A percentile compares a stretch with the other conserved stretches of the same genome.
Evolutionary conservation across 2,329 filamentous ascomycete species (phyloP).

Genomic region (Colletotrichum agaves): DNA sequence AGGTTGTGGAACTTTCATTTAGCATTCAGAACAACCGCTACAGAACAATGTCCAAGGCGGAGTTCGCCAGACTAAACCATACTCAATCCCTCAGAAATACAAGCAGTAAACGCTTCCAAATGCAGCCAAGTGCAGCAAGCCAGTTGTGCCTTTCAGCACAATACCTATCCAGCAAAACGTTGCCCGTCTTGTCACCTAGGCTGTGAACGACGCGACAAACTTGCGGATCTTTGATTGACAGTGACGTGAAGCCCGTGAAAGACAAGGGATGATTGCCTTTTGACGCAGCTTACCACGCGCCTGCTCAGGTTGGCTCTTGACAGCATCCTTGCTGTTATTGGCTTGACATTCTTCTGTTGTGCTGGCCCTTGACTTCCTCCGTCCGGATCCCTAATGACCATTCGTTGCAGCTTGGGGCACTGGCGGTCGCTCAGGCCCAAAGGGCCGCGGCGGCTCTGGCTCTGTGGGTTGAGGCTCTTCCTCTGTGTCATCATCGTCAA

Average conservation of each 20-base stretch:
- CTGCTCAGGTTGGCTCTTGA: background rate
- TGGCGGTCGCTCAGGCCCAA: slow-evolving; percentile 61
- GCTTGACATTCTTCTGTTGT: background rate
- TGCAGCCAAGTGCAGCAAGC: background rate
- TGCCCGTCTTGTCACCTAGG: background rate
- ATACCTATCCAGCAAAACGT: background rate
- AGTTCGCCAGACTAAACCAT: background rate
- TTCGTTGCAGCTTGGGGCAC: slow-evolving; percentile 52
- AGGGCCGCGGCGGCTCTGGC: slow-evolving; percentile 52
- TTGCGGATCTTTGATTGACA: slow-evolving; percentile 23
- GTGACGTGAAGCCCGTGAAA: slow-evolving; percentile 20
- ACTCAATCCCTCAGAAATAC: background rate
- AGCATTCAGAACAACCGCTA: slow-evolving; percentile 28
- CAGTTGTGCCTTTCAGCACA: background rate
- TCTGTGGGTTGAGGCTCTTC: slow-evolving; percentile 56
- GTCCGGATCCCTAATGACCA: slow-evolving; percentile 52
- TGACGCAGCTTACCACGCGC: background rate
- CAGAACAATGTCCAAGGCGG: slow-evolving; percentile 16
- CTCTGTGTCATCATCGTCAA: slow-evolving; percentile 71
- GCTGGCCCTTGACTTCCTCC: slow-evolving; percentile 24
- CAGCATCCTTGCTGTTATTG: background rate
- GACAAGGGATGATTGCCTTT: background rate
- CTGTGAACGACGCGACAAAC: slow-evolving; percentile 11
- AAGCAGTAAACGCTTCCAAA: background rate
- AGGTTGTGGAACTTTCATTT: slow-evolving; percentile 21